A percentile compares a stretch with the other conserved stretches of the same genome.
Conservation (phyloP, 2,329 filamentous ascomycete species). For the Pseudocercospora cruenta region DNA sequence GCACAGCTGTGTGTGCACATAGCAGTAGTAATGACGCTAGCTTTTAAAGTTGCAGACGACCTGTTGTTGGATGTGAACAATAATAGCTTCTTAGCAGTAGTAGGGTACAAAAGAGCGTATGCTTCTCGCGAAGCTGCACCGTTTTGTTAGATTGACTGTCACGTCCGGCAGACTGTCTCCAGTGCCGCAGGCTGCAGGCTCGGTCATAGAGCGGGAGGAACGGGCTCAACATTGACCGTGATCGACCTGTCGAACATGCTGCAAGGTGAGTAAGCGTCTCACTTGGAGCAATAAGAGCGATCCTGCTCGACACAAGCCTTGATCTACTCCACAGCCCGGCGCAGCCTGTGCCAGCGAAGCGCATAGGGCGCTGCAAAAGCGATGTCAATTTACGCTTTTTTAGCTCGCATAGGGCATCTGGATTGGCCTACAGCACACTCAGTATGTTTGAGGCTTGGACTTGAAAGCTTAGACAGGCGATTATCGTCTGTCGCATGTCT, state of each 20-base stretch:
- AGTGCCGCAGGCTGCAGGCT: not conserved
- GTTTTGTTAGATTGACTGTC: not conserved
- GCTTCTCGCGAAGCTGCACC: not conserved
- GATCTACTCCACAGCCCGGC: not conserved
- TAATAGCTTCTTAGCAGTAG: not conserved
- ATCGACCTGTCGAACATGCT: not conserved
- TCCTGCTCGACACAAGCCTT: constrained; percentile 4
- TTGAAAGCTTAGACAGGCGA: not conserved
- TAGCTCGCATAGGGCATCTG: not conserved
- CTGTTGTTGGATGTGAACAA: not conserved
- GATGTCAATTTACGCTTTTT: constrained; percentile 2
- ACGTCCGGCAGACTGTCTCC: not conserved
- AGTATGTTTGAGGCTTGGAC: not conserved
- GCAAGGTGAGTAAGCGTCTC: constrained; percentile 4
- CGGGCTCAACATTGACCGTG: not conserved
- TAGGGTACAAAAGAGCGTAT: not conserved
- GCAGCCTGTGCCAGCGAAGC: not conserved
- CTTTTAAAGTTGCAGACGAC: not conserved
- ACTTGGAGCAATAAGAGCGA: constrained; percentile 3
- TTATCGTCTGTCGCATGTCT: not conserved
- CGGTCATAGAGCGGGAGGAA: not conserved
- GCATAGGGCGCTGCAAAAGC: not conserved
- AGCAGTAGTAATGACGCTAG: not conserved
- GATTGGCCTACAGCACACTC: not conserved
- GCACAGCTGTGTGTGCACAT: not conserved